Evolutionary conservation across 139 green algal species (phyloP).

Genomic region (Haematococcus sp.): DNA sequence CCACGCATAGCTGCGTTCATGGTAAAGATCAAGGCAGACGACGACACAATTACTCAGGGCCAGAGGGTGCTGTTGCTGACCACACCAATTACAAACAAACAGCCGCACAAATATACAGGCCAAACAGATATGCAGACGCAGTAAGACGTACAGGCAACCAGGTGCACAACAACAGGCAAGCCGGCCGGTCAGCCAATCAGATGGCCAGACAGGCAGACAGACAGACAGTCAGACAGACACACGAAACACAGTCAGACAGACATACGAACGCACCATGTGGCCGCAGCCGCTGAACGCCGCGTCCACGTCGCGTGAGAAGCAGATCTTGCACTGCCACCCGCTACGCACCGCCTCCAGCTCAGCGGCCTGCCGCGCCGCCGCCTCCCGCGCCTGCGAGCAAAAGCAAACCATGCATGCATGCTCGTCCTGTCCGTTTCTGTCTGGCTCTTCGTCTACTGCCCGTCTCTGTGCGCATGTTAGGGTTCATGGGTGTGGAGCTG

Average conservation of each 20-base stretch:
- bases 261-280: slow-evolving; percentile 51
- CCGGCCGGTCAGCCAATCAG: not conserved
- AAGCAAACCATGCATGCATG: no score
- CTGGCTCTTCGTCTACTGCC: not conserved
- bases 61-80: no score
- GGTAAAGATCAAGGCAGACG: no score
- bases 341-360: slow-evolving; percentile 30
- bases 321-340: slow-evolving; percentile 61
- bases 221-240: no score
- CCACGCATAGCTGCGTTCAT: slow-evolving; percentile 21
- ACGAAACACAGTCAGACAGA: no score
- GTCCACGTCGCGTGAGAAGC: slow-evolving; percentile 52
- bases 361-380: slow-evolving; percentile 1
- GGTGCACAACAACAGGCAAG: not conserved
- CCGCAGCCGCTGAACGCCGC: slow-evolving; percentile 53
- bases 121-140: no score
- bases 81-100: no score
- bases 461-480: slow-evolving; percentile 5
- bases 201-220: no score
- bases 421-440: not conserved
- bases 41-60: no score
- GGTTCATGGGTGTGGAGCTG: not conserved
- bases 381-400: no score
- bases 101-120: no score
- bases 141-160: no score